Evolutionary conservation across 2,329 filamentous ascomycete genomes (phyloP).

Genomic region (Colletotrichum plurivorum): DNA sequence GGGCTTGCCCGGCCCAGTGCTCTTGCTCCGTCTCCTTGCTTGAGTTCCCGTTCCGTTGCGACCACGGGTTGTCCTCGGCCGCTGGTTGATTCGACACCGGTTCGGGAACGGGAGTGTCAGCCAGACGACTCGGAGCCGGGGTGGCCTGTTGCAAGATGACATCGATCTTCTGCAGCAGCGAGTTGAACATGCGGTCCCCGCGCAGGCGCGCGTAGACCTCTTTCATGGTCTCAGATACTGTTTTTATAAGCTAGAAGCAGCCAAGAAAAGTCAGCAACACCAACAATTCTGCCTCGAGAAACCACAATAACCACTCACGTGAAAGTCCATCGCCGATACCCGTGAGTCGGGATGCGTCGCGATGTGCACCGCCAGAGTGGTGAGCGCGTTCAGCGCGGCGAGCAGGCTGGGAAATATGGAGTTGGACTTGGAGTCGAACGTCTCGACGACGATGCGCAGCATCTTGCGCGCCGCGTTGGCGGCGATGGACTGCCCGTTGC

Average conservation of each 20-base stretch:
- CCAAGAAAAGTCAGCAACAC: not conserved
- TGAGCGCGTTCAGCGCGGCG: constrained; percentile 18
- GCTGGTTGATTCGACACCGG: not conserved
- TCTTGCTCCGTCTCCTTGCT: not conserved
- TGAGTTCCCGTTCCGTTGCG: not conserved
- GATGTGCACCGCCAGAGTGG: constrained; percentile 14
- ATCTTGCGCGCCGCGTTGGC: constrained; percentile 29
- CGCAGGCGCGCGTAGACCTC: constrained; percentile 19
- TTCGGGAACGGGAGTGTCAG: not conserved
- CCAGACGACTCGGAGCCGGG: not conserved
- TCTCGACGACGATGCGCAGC: constrained; percentile 24
- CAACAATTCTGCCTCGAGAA: too few species aligned
- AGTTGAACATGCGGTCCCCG: constrained; percentile 1
- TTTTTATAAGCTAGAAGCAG: not conserved
- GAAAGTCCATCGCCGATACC: constrained; percentile 31
- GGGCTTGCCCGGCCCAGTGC: not conserved
- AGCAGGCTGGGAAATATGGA: constrained; percentile 19
- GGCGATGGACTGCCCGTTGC: constrained; percentile 27
- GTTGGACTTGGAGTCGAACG: constrained; percentile 28
- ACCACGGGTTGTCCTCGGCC: not conserved
- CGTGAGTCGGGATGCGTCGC: constrained; percentile 29
- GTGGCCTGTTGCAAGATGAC: not conserved
- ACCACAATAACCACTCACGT: not conserved
- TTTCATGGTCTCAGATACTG: constrained; percentile 17
- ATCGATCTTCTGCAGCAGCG: constrained; percentile 29